Base-by-base conservation (phyloP, 129 eudicot genomes). In the Artemisia annua region DNA sequence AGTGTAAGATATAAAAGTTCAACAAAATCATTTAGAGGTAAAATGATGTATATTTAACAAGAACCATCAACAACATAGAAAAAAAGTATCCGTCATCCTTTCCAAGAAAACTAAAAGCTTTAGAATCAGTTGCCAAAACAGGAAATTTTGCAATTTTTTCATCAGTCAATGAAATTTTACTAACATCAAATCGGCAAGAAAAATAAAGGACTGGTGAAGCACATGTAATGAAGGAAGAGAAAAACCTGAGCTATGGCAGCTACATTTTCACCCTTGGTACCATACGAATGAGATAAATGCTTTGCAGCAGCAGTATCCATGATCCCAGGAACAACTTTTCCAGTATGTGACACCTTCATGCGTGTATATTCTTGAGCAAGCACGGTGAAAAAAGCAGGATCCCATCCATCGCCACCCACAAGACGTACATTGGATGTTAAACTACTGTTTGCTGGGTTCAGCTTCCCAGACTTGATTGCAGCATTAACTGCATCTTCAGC, bases 401-500 rank as follows among this genome's bases (percentile, higher is more conserved):
- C 96, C 97, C 97, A 91, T 8, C 93, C 97, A 20, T 88, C 83
- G 5, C 91, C 96, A 77, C 97, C 97, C 71, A 87, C 64, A n/a
- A 91, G 93, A 63, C 81, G 81, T 55, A 91, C 65, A 26, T 84
- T 81, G 69, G 59, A 17, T 15, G 97, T 91, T 51, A 88, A 68
- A 83, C 89, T 79, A 24, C 74, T 67, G 48, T 85, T 86, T 59
- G 63, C 39, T 52, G 96, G 85, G 22, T 73, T 86, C 84, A 91
- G 70, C 52, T 88, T 85, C 63, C 93, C 97, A 15, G 96, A 87
- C 79, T 77, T 85, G 11, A 91, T 78, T 67, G 96, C 97, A 28
- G 83, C 86, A 73, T 91, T 82, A 66, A 91, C 93, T 24, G 97
- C 96, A 87, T 91, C 97, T 79, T 88, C 96, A 66, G 97, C 97